phyloP scores from a whole-genome alignment of 108 stramenopile species.

The Stephanodiscus triporus region DNA sequence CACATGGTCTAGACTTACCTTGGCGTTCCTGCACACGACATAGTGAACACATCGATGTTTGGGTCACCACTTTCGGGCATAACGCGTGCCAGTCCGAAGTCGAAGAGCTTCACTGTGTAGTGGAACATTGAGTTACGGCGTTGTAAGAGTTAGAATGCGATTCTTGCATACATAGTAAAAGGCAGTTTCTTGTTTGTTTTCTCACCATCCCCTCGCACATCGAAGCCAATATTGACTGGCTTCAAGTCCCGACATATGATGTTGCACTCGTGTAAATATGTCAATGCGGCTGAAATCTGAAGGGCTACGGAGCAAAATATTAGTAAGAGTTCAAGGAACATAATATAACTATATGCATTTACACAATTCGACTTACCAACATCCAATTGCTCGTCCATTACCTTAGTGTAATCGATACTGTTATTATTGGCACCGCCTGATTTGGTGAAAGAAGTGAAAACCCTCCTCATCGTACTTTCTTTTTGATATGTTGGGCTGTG shows the following conservation, averaged over 20 bases:
- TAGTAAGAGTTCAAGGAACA: neutral
- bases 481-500: no score
- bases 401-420: no score
- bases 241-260: constrained; percentile 59
- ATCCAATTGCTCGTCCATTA: constrained; percentile 22
- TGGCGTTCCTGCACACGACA: neutral
- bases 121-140: no score
- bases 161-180: neutral
- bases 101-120: neutral
- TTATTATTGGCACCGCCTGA: neutral
- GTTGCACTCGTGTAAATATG: constrained; percentile 32
- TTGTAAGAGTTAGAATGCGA: no score
- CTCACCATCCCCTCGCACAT: constrained; percentile 16
- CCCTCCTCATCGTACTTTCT: no score
- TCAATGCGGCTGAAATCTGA: constrained; percentile 38
- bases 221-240: constrained; percentile 57
- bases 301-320: constrained; percentile 22
- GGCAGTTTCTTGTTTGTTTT: neutral
- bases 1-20: neutral
- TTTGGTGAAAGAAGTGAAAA: no score
- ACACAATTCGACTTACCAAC: constrained; percentile 29
- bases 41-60: neutral
- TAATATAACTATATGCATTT: no score
- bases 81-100: neutral
- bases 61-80: neutral